A percentile compares a stretch with the other conserved stretches of the same genome.
Evolutionary conservation across 768 basidiomycete genomes (phyloP).

Genomic region (Mycena floridula): DNA sequence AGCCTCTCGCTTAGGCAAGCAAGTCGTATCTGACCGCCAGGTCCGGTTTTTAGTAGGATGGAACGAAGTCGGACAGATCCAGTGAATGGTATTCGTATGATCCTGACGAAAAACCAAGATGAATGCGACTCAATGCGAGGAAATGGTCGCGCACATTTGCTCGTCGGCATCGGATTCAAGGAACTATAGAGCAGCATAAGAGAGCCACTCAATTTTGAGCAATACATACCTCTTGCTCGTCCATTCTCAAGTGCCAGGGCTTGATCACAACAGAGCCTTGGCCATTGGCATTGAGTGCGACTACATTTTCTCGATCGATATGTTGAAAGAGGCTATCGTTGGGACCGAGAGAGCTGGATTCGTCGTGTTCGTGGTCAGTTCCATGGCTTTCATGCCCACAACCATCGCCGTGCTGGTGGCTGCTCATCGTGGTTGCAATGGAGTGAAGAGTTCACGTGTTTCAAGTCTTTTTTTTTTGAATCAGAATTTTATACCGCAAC

Average conservation of each 20-base stretch:
- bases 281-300: conserved; percentile 64
- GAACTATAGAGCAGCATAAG: conserved; percentile 37
- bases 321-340: conserved; percentile 68
- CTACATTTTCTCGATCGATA: conserved; percentile 77
- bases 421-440: neutral
- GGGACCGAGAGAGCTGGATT: conserved; percentile 42
- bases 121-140: conserved; percentile 1
- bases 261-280: conserved; percentile 64
- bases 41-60: conserved; percentile 80
- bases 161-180: conserved; percentile 91
- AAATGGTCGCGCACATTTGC: conserved; percentile 64
- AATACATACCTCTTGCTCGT: conserved; percentile 55
- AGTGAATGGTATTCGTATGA: conserved; percentile 82
- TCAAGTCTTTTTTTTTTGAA: too few species aligned
- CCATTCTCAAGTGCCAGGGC: conserved; percentile 75
- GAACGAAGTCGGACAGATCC: conserved; percentile 81
- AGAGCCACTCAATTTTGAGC: conserved; percentile 2
- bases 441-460: neutral
- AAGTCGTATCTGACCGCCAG: too few species aligned
- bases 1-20: too few species aligned
- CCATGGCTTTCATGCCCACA: conserved; percentile 53
- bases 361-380: conserved; percentile 52
- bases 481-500: too few species aligned
- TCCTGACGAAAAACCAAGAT: too few species aligned
- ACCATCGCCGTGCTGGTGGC: conserved; percentile 46